A percentile compares a stretch with the other conserved stretches of the same genome.
phyloP scores from a whole-genome alignment of 2,329 filamentous ascomycete species.

The Fusarium xyrophilum region DNA sequence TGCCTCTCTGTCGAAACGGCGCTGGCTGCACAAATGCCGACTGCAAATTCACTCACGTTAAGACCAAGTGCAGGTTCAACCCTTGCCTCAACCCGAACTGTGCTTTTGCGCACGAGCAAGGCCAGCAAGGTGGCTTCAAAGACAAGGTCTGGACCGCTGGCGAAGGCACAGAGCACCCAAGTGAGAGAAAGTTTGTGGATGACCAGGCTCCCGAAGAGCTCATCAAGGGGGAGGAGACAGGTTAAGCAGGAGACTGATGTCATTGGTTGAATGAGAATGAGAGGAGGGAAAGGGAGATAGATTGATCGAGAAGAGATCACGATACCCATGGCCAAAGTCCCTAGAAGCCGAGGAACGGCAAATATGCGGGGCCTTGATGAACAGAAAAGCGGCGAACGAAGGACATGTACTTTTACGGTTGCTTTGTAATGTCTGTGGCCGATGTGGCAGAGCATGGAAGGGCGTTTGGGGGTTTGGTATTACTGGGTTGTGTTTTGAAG shows the following conservation, averaged over 20 bases:
- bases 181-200: slow-evolving; percentile 86
- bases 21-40: slow-evolving; percentile 80
- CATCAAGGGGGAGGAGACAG: slow-evolving; percentile 65
- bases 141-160: slow-evolving; percentile 90
- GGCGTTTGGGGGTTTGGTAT: slow-evolving; percentile 38
- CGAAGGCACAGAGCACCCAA: slow-evolving; percentile 70
- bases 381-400: slow-evolving; percentile 33
- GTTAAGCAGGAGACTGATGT: slow-evolving; percentile 51
- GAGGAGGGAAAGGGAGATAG: slow-evolving; percentile 13
- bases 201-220: slow-evolving; percentile 73
- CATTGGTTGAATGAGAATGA: slow-evolving; percentile 42
- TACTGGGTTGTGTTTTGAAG: slow-evolving; percentile 15
- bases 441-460: slow-evolving; percentile 41
- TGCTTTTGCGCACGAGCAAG: slow-evolving; percentile 87
- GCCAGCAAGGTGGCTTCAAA: slow-evolving; percentile 82
- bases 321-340: slow-evolving; percentile 33
- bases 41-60: slow-evolving; percentile 90
- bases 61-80: slow-evolving; percentile 85
- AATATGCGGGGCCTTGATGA: slow-evolving; percentile 29
- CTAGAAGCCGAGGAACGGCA: slow-evolving; percentile 7
- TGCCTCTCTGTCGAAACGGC: slow-evolving; percentile 89
- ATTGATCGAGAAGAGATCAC: slow-evolving; percentile 28
- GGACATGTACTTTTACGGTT: slow-evolving; percentile 42
- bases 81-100: slow-evolving; percentile 91
- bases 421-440: slow-evolving; percentile 40